Evolutionary conservation across 805 yeast genomes (phyloP), one percentile per base, ranked within the genome.

Genomic region (Suhomyces sp.): DNA sequence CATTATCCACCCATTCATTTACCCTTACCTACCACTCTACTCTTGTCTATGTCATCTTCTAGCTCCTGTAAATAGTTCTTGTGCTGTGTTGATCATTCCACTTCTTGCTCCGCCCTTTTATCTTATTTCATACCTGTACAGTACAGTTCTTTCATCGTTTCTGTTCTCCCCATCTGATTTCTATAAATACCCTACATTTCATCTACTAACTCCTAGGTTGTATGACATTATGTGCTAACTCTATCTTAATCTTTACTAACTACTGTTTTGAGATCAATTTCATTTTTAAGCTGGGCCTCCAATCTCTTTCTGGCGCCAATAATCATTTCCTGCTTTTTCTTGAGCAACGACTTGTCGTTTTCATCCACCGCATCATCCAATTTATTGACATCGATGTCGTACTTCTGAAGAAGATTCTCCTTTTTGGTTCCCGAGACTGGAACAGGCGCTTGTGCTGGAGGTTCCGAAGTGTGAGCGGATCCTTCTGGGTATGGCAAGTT

Each of bases 401-500:
- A 82, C 59, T 75, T 75, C 55, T 78, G 75, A 49, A 78, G 59
- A 50, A 69, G 59, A 59, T 63, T 53, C 48, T 44, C 40, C 24
- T 35, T 25, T 22, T 25, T 31, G n/a, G 51, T 24, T 37, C 46
- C 44, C n/a, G 52, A 52, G 31, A 33, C 39, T 12, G 55, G 39
- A n/a, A n/a, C 47, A 44, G 48, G 44, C 15, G 58, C 48, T 2
- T 54, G 57, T 31, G 25, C 51, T 25, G 52, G 45, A 4, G 29
- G 22, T 31, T 44, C 22, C 13, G 49, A 25, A 9, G 47, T 65
- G 6, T 37, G 41, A 8, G 19, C 22, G 6, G 41, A 17, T 5
- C 70, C 78, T 4, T 81, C 79, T 6, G 89, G 86, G 52, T 67
- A 71, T 17, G 90, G 89, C 48, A 86, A 76, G 13, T 71, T 69